Percentiles rank a stretch among this genome's conserved stretches.
Evolutionary conservation across 2,329 filamentous ascomycete species (phyloP).

Genomic region (Fusarium bactridioides): DNA sequence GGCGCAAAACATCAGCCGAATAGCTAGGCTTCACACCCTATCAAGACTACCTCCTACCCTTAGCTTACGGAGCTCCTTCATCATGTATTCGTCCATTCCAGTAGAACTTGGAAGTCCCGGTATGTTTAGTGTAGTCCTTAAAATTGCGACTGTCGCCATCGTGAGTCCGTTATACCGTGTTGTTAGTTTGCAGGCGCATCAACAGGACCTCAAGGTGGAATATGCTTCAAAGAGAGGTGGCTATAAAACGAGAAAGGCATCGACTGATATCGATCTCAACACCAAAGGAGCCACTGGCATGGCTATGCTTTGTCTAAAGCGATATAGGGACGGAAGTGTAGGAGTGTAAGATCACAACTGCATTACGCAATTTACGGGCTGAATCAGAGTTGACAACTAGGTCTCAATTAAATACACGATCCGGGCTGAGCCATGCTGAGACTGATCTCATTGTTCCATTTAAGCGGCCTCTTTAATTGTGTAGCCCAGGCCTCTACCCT

Average conservation of each 20-base stretch:
- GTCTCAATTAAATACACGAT: neutral
- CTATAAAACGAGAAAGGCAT: neutral
- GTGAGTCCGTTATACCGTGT: neutral
- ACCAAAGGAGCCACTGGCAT: neutral
- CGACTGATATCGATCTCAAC: neutral
- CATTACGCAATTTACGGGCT: neutral
- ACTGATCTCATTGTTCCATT: neutral
- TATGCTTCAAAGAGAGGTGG: neutral
- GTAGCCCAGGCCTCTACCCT: neutral
- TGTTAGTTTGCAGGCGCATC: neutral
- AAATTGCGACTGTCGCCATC: neutral
- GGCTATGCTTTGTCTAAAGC: neutral
- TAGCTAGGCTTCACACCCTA: neutral
- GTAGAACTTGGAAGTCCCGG: too few species aligned
- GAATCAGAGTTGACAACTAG: neutral
- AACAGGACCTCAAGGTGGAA: neutral
- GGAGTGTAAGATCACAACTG: neutral
- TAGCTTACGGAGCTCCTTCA: neutral
- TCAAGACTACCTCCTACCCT: neutral
- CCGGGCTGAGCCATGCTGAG: neutral
- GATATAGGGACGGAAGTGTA: neutral
- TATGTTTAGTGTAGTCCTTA: neutral
- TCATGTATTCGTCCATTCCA: neutral
- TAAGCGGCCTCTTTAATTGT: neutral
- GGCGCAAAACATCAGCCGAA: neutral